These are phyloP conservation scores for Solanum hybrid DNA, from an alignment of 305 asterid genomes.

Conservation along the genomic window DNA sequence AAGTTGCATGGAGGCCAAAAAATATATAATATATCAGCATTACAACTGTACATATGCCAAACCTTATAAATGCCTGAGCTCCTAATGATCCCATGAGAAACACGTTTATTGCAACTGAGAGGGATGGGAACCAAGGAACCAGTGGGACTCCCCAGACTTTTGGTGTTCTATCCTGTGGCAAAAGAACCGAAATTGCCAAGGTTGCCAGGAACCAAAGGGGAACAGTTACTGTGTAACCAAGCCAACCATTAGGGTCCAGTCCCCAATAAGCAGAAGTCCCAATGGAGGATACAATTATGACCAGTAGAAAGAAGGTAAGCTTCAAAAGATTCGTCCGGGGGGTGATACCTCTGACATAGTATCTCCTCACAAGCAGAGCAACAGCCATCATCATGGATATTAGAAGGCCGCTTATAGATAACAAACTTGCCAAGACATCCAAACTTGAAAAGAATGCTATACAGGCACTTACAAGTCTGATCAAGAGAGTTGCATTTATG, in stretches of 20 bases:
- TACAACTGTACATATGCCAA: slow-evolving; percentile 43
- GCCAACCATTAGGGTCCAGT: slow-evolving; percentile 38
- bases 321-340: slow-evolving; percentile 24
- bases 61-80: slow-evolving; percentile 49
- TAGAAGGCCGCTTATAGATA: slow-evolving; percentile 46
- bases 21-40: slow-evolving; percentile 60
- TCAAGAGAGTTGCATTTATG: slow-evolving; percentile 29
- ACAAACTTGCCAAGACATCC: slow-evolving; percentile 26
- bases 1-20: slow-evolving; percentile 44
- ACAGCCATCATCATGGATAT: slow-evolving; percentile 39
- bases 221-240: slow-evolving; percentile 42
- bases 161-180: slow-evolving; percentile 55
- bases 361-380: slow-evolving; percentile 41
- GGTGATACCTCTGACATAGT: slow-evolving; percentile 48
- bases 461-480: slow-evolving; percentile 25
- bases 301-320: slow-evolving; percentile 25
- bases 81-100: slow-evolving; percentile 85
- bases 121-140: slow-evolving; percentile 83
- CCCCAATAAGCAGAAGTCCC: slow-evolving; percentile 60
- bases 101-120: slow-evolving; percentile 58
- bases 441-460: slow-evolving; percentile 46
- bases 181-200: slow-evolving; percentile 33
- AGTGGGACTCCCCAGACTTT: slow-evolving; percentile 79
- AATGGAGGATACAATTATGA: slow-evolving; percentile 37
- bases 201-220: slow-evolving; percentile 65